These are phyloP conservation scores for Microthyrium microscopicum DNA, from an alignment of 2,329 filamentous ascomycete species.

Conservation along the genomic window DNA sequence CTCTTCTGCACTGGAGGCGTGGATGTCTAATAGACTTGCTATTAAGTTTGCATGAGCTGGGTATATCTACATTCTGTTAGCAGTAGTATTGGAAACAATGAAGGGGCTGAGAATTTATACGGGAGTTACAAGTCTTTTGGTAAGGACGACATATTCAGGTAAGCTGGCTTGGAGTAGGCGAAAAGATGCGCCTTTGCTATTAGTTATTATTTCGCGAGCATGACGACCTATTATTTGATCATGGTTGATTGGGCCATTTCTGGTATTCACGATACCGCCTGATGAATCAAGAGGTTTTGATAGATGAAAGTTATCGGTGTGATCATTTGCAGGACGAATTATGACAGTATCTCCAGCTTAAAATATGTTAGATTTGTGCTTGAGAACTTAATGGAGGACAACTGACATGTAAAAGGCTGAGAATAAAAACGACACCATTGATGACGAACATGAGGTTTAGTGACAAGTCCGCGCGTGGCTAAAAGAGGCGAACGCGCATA, in stretches of 20 bases:
- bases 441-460: no score
- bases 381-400: no score
- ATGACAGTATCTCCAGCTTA: no score
- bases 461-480: no score
- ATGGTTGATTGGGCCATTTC: constrained; percentile 33
- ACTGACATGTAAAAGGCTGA: no score
- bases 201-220: constrained; percentile 40
- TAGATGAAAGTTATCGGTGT: no score
- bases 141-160: constrained; percentile 55
- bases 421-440: no score
- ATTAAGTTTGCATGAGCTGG: constrained; percentile 60
- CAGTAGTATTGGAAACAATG: background rate
- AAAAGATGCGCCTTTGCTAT: constrained; percentile 34
- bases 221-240: constrained; percentile 47
- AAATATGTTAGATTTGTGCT: no score
- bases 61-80: constrained; percentile 40
- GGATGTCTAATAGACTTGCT: constrained; percentile 58
- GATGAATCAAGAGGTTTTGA: no score
- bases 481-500: no score
- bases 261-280: constrained; percentile 19
- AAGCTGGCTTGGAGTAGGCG: constrained; percentile 49
- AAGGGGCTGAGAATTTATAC: constrained; percentile 26
- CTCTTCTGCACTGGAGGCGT: constrained; percentile 32
- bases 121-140: constrained; percentile 57
- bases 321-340: no score